Percentiles rank a stretch among this genome's conserved stretches.
These are phyloP conservation scores for Glebionis coronaria DNA, from an alignment of 129 eudicot species.

Conservation along the genomic window DNA sequence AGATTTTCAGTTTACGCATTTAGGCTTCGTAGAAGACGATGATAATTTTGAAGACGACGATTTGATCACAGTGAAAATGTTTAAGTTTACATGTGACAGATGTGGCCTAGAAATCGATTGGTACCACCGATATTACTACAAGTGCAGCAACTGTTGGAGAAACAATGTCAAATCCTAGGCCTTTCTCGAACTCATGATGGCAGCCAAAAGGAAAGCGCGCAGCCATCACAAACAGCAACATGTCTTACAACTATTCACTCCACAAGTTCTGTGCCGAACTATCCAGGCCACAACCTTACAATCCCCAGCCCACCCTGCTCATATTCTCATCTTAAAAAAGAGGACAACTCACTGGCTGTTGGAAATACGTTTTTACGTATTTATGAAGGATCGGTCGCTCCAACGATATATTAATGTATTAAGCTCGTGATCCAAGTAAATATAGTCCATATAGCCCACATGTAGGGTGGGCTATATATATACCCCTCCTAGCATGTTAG, in stretches of 20 bases:
- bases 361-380: no score
- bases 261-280: conserved; percentile 2
- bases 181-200: no score
- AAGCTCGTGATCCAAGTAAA: no score
- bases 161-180: no score
- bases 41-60: not conserved
- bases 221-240: no score
- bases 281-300: not conserved
- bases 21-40: not conserved
- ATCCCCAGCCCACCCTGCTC: not conserved
- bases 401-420: no score
- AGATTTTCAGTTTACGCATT: not conserved
- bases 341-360: not conserved
- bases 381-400: no score
- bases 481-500: no score
- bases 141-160: no score
- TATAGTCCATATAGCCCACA: no score
- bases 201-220: no score
- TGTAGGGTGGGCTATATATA: no score
- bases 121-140: conserved; percentile 20
- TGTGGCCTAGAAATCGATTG: conserved; percentile 5
- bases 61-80: not conserved
- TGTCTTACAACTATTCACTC: not conserved
- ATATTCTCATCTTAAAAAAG: not conserved
- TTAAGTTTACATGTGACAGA: not conserved